Evolutionary conservation across 257 asterid species (phyloP).

Genomic region (Lycium ferocissimum): DNA sequence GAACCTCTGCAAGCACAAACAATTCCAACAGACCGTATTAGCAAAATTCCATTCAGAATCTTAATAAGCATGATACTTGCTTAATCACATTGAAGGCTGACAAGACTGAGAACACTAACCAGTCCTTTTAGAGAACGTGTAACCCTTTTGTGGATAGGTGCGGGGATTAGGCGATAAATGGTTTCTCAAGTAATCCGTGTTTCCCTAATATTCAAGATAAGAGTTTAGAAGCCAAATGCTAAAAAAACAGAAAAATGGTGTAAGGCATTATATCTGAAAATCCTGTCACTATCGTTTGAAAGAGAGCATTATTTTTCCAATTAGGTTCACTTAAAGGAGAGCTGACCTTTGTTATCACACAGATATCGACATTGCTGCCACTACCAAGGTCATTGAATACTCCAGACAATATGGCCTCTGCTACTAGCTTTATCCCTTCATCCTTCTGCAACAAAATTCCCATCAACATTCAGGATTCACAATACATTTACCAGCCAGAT

Average conservation of each 20-base stretch:
- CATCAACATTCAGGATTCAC: conserved; percentile 30
- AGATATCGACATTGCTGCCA: conserved; percentile 95
- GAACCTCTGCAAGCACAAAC: conserved; percentile 64
- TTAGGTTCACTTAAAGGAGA: conserved; percentile 6
- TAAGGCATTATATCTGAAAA: background rate
- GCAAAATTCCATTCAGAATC: background rate
- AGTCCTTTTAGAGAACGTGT: conserved; percentile 75
- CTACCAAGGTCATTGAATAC: conserved; percentile 95
- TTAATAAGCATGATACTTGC: conserved; percentile 6
- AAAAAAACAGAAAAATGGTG: conserved; percentile 10
- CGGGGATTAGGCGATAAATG: conserved; percentile 83
- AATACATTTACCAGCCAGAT: conserved; percentile 10
- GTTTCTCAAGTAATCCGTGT: conserved; percentile 79
- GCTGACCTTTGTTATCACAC: conserved; percentile 85
- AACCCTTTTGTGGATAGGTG: conserved; percentile 77
- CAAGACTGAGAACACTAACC: conserved; percentile 55
- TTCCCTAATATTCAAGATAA: conserved; percentile 54
- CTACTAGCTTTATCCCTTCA: conserved; percentile 81
- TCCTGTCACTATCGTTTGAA: conserved; percentile 16
- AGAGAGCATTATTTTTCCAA: no score
- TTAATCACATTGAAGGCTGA: conserved; percentile 20
- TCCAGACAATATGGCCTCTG: conserved; percentile 93
- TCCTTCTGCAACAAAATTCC: conserved; percentile 61
- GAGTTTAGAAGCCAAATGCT: conserved; percentile 14
- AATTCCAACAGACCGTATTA: background rate